Evolutionary conservation across 805 yeast genomes (phyloP), one percentile per base, ranked within the genome.

Genomic region (Ogataea wickerhamii): DNA sequence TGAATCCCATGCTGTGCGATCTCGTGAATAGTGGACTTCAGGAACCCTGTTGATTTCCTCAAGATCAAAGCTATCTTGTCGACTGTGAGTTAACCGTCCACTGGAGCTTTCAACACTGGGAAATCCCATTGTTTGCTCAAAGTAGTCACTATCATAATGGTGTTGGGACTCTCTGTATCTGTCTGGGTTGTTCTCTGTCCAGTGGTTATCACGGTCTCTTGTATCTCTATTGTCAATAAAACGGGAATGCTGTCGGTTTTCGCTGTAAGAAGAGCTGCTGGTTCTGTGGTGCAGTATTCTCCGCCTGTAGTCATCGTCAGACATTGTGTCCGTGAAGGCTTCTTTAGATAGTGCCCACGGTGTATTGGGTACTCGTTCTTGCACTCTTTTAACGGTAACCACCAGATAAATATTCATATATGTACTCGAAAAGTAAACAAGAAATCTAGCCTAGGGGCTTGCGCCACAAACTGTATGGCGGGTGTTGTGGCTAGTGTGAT

Each of bases 101-200:
- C 12, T 22, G 8, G 11, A 8, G 8, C 10, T 21, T 6, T 29
- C 32, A 5, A 23, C 20, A 4, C 39, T 18, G 1, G 48, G 48
- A 21, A 44, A 44, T 4, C 48, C 48, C 34, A 38, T 33, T 2
- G 45, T 45, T 16, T 35, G 33, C 37, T 40, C 47, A 19, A 34
- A 36, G 5, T 23, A 37, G n/a, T 40, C 27, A 13, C 30, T 26
- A 13, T 14, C 29, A 22, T 8, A 8, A 22, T 22, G 25, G 11
- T 26, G 29, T 11, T 8, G 7, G 29, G 29, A 26, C 29, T 11
- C 16, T 7, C 16, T 13, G 29, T 26, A 26, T 22, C 25, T 8
- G 12, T 22, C 8, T 7, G 29, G 29, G 17, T 14, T 14, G 29
- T 11, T 26, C 8, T 14, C 16, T 7, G 16, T 14, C 29, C 29